Percentiles rank a stretch among this genome's conserved stretches.
Conservation (phyloP, 371 early-diverging fungal genomes). For the Fennellomyces sp. region DNA sequence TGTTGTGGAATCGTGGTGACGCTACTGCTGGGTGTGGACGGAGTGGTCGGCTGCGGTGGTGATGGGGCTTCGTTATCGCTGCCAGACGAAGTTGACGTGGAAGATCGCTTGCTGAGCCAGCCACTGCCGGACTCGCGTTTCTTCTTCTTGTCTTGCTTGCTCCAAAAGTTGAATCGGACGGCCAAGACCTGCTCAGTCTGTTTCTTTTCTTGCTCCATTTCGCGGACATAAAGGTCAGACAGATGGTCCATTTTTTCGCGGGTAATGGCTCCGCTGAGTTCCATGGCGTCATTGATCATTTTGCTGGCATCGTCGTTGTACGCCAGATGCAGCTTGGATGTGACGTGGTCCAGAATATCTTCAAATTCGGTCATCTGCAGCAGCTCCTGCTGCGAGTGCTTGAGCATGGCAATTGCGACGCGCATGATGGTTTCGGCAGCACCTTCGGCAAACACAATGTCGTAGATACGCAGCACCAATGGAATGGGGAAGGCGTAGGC, state of each 20-base stretch:
- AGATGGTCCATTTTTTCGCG: constrained; percentile 73
- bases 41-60: constrained; percentile 1
- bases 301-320: constrained; percentile 63
- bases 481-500: constrained; percentile 80
- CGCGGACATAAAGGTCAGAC: constrained; percentile 66
- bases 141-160: constrained; percentile 44
- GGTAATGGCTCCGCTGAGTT: constrained; percentile 66
- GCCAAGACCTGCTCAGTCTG: constrained; percentile 63
- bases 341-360: constrained; percentile 74
- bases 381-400: constrained; percentile 70
- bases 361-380: constrained; percentile 80
- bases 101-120: constrained; percentile 28
- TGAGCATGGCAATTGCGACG: constrained; percentile 81
- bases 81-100: constrained; percentile 17
- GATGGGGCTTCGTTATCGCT: constrained; percentile 10
- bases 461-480: constrained; percentile 76
- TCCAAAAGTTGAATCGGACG: constrained; percentile 53
- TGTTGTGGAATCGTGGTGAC: constrained; percentile 6
- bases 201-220: constrained; percentile 66
- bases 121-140: constrained; percentile 12
- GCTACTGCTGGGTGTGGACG: neutral
- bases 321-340: constrained; percentile 75
- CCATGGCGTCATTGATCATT: constrained; percentile 78
- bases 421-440: constrained; percentile 81
- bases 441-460: constrained; percentile 83